Base-by-base conservation (phyloP, 2,329 filamentous ascomycete genomes). In the Sporothrix mexicana region DNA sequence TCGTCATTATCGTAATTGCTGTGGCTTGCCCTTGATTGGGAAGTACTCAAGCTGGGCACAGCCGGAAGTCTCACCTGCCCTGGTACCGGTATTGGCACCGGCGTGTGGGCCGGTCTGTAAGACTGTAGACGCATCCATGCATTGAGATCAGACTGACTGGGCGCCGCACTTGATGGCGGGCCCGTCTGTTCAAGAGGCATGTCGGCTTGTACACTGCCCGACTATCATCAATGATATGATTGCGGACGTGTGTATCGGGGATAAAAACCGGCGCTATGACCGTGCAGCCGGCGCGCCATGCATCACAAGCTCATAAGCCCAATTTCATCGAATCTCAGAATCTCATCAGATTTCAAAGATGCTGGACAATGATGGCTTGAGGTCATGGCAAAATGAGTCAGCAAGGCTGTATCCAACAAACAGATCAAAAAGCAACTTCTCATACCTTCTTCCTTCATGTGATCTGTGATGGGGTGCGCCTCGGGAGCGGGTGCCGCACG, bases 171-270 rank as follows among this genome's bases (percentile, higher is more conserved):
- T 23, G 55, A 17, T 47, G 57, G 55, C 69, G 17, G 55, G 55
- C 69, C 69, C 9, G 69, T 45, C 45, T 62, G 57, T 47, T 71
- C 57, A 43, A 64, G 30, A 17, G 69, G 51, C 69, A 71, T 71
- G 20, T 62, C 17, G 17, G 25, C 69, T 71, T 49, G 12, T 1
- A 12, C 2, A 45, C n/a, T 36, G 15, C 36, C 20, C 45, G 12
- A 41, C 3, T 36, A 36, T 7, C 30, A 36, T 36, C 30, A 5
- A 36, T 36, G 3, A 36, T 36, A 7, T 4, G 30, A 1, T 36
- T 5, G 30, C 30, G 30, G 30, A 7, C 30, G 30, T 36, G 30
- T 36, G 7, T 6, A 36, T 36, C 7, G 30, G 30, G 7, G 30
- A 36, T 36, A 36, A 6, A 36, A 36, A 25, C 17, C 36, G 67